A percentile compares a stretch with the other conserved stretches of the same genome.
phyloP scores from a whole-genome alignment of 768 basidiomycete species.

The Hemileccinum rubropunctum region DNA sequence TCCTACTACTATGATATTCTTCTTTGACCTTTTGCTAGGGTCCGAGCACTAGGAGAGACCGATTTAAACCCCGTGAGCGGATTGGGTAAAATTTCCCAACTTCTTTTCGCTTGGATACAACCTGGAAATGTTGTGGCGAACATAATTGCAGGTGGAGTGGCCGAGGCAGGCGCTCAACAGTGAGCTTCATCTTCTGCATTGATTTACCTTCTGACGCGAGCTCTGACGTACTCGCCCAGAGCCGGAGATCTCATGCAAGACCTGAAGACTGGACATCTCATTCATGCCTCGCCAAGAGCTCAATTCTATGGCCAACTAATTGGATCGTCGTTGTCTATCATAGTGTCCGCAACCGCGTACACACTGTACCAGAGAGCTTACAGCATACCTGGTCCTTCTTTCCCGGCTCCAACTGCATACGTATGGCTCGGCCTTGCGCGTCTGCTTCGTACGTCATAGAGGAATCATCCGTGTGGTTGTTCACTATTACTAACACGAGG shows the following conservation, averaged over 20 bases:
- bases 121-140: conserved; percentile 97
- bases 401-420: conserved; percentile 93
- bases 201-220: neutral
- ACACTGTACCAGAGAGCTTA: conserved; percentile 86
- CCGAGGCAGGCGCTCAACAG: conserved; percentile 94
- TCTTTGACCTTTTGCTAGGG: conserved; percentile 43
- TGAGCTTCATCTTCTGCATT: conserved; percentile 32
- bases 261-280: conserved; percentile 93
- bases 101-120: conserved; percentile 92
- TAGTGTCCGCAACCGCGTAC: conserved; percentile 88
- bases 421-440: conserved; percentile 85
- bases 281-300: conserved; percentile 85
- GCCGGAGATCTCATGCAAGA: conserved; percentile 99
- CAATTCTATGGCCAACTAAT: conserved; percentile 95
- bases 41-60: conserved; percentile 93
- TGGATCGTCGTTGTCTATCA: conserved; percentile 82
- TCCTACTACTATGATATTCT: neutral
- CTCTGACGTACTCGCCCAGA: conserved; percentile 37
- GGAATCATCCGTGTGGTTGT: neutral
- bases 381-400: conserved; percentile 88
- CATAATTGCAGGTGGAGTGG: conserved; percentile 95
- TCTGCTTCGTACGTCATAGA: conserved; percentile 60
- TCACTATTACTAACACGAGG: conserved; percentile 1
- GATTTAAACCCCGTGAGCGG: conserved; percentile 93
- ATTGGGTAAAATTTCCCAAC: conserved; percentile 90